A percentile compares a stretch with the other conserved stretches of the same genome.
These are phyloP conservation scores for Tuctoria greenei DNA, from an alignment of 176 grass and related monocot species.

Conservation along the genomic window DNA sequence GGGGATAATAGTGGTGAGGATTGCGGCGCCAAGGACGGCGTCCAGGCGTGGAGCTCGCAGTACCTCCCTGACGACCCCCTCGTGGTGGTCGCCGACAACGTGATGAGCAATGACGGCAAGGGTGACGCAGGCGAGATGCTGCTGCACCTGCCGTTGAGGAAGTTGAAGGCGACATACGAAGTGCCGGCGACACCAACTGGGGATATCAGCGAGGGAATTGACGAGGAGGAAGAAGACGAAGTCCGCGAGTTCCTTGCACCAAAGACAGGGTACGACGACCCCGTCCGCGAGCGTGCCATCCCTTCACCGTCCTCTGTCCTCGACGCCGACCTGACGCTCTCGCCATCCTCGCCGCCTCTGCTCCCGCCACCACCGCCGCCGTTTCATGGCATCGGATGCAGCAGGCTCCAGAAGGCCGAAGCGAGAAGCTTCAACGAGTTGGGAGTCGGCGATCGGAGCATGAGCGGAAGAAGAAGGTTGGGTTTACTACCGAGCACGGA, in stretches of 20 bases:
- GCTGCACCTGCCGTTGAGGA: conserved; percentile 54
- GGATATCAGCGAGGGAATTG: background rate
- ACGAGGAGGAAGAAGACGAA: background rate
- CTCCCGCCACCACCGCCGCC: conserved; percentile 17
- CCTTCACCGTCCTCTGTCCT: conserved; percentile 56
- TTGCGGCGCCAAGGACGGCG: background rate
- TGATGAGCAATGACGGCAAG: conserved; percentile 13
- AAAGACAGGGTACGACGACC: conserved; percentile 28
- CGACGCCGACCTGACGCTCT: conserved; percentile 41
- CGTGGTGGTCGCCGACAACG: conserved; percentile 37
- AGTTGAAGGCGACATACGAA: conserved; percentile 36
- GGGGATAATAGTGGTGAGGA: too few relatives aligned
- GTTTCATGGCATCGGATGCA: background rate
- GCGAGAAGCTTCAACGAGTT: conserved; percentile 45
- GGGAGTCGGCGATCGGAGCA: background rate
- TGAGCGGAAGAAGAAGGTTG: background rate
- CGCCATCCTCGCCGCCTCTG: background rate
- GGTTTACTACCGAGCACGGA: background rate
- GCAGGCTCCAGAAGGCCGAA: conserved; percentile 18
- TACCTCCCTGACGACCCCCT: conserved; percentile 49
- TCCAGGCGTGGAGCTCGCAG: conserved; percentile 62
- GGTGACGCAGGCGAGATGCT: conserved; percentile 31
- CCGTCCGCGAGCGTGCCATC: conserved; percentile 33
- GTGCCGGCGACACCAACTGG: background rate
- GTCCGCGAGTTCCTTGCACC: background rate